Base-by-base conservation (phyloP, 2,329 filamentous ascomycete species). In the Alternaria brassicicola region DNA sequence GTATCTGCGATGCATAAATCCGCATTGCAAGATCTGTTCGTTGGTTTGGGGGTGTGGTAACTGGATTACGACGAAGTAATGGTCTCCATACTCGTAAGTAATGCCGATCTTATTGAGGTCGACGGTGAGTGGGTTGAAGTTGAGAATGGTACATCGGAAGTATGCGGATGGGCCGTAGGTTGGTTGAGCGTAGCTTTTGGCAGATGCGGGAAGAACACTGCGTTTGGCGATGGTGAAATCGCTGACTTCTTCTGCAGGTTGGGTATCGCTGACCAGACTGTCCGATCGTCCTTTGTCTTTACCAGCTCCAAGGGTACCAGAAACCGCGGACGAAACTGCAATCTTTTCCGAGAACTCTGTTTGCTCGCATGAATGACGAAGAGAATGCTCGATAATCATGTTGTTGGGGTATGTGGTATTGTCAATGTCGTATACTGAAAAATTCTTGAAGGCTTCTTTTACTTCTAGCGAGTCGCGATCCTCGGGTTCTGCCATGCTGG, bases 61-160 rank as follows among this genome's bases (percentile, higher is more conserved):
- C 25, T 30, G 31, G 17, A 39, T 15, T n/a, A 51, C 15, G 23
- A 51, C 23, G 54, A 42, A 57, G 15, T 36, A 57, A 26, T 21
- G 5, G 31, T 51, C 33, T 3, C 8, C 15, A 8, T 49, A 51
- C 28, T 57, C 30, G 50, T 51, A 57, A 5, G 51, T 30, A 26
- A 61, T 57, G 6, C 58, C 58, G 26, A 57, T 26, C 15, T 39
- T 33, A 23, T 61, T 46, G 13, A 57, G 13, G 17, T 61, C 33
- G 28, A 61, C 15, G 13, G 6, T 30, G n/a, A 13, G 2, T 3
- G 58, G 45, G 17, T 56, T 28, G 23, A 60, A 45, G 4, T 7
- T 15, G 12, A 46, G 30, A 12, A 35, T 8, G 1, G 2, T 17
- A 13, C n/a, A 6, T 21, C 17, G 6, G 23, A 54, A 50, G 30